Percentiles rank a stretch among this genome's conserved stretches.
Evolutionary conservation across 2,329 filamentous ascomycete species (phyloP).

Genomic region (Exophiala sideris): DNA sequence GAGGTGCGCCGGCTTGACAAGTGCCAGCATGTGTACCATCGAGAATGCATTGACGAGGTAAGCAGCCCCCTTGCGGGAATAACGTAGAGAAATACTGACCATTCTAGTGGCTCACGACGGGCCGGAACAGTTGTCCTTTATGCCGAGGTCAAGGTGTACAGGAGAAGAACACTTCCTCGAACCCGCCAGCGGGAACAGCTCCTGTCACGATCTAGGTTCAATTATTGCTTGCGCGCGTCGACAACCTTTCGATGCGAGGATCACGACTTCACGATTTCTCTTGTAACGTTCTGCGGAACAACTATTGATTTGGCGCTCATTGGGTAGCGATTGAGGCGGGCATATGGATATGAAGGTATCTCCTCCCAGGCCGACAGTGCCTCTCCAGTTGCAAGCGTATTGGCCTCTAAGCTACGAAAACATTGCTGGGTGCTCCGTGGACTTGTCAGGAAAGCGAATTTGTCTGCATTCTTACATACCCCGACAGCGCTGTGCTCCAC

Average conservation of each 20-base stretch:
- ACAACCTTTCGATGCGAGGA: not conserved
- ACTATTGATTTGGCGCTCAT: constrained; percentile 7
- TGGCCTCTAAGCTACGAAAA: too few species aligned
- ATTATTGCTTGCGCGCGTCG: not conserved
- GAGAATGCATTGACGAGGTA: constrained; percentile 68
- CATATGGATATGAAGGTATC: not conserved
- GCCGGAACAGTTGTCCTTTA: constrained; percentile 61
- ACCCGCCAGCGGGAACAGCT: constrained; percentile 1
- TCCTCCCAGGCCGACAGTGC: not conserved
- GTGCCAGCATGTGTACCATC: constrained; percentile 66
- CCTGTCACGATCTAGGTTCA: constrained; percentile 5
- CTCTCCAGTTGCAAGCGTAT: too few species aligned
- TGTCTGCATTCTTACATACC: constrained; percentile 17
- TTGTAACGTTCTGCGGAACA: constrained; percentile 10
- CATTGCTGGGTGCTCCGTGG: too few species aligned
- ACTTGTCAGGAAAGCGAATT: constrained; percentile 1
- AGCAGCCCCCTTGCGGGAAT: constrained; percentile 27
- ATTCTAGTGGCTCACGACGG: constrained; percentile 63
- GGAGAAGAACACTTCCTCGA: constrained; percentile 32
- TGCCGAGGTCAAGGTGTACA: constrained; percentile 59
- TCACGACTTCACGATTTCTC: constrained; percentile 19
- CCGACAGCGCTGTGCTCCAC: constrained; percentile 8
- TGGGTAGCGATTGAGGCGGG: constrained; percentile 9
- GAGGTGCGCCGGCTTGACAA: constrained; percentile 59
- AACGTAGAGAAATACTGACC: constrained; percentile 31